Evolutionary conservation across 1,284 basidiomycete species (phyloP).

Genomic region (Moesziomyces antarcticus): DNA sequence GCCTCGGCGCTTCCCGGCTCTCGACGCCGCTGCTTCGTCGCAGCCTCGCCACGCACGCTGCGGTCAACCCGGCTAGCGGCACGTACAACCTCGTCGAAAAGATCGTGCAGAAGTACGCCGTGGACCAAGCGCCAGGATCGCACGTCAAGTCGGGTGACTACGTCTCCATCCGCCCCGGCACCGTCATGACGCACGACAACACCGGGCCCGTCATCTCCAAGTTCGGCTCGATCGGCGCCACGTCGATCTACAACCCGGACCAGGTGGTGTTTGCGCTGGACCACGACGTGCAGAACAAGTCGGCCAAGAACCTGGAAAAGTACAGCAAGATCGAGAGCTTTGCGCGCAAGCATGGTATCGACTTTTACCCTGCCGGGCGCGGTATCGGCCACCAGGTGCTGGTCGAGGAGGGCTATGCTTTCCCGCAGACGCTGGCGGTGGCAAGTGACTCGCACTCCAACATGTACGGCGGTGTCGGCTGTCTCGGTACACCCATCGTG

Average conservation of each 20-base stretch:
- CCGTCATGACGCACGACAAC: constrained; percentile 83
- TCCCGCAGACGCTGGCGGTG: constrained; percentile 70
- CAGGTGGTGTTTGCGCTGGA: constrained; percentile 97
- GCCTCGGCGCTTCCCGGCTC: constrained; percentile 25
- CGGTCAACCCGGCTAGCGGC: constrained; percentile 30
- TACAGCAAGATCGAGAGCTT: constrained; percentile 93
- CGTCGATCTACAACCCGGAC: constrained; percentile 80
- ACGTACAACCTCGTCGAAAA: constrained; percentile 81
- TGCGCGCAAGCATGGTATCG: constrained; percentile 84
- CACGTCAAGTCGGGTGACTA: constrained; percentile 92
- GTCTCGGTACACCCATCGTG: constrained; percentile 91
- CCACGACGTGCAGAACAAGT: constrained; percentile 98
- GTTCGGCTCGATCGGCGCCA: constrained; percentile 94
- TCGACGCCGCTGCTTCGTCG: constrained; percentile 20
- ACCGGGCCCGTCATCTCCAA: constrained; percentile 93
- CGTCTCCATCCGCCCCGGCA: constrained; percentile 96
- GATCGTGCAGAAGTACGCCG: constrained; percentile 95
- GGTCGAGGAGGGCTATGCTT: constrained; percentile 66
- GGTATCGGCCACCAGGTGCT: constrained; percentile 80
- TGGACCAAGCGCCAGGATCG: constrained; percentile 77
- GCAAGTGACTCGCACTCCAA: constrained; percentile 98
- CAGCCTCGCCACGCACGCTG: constrained; percentile 39
- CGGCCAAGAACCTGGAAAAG: constrained; percentile 90
- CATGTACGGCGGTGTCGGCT: constrained; percentile 98
- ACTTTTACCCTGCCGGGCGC: constrained; percentile 96